Percentiles rank a stretch among this genome's conserved stretches.
Conservation (phyloP, 2,329 filamentous ascomycete genomes). For the Aspergillus ochraceus region DNA sequence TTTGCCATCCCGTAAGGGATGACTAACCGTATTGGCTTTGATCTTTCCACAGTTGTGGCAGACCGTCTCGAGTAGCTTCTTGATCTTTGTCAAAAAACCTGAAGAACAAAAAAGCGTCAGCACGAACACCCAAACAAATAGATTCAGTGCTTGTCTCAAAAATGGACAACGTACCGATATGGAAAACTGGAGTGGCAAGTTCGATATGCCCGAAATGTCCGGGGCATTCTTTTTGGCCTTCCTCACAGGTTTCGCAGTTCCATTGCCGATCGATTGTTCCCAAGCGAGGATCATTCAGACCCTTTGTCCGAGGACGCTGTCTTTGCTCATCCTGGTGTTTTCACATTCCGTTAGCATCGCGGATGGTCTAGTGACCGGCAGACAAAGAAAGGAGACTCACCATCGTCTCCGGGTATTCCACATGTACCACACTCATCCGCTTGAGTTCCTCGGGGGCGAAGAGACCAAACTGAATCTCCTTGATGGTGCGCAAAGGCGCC, state of each 20-base stretch:
- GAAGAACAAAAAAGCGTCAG: slow-evolving; percentile 37
- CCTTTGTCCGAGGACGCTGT: slow-evolving; percentile 83
- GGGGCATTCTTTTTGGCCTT: slow-evolving; percentile 93
- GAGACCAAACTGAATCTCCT: slow-evolving; percentile 98
- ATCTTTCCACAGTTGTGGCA: slow-evolving; percentile 99
- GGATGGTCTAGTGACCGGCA: background rate
- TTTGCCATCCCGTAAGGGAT: slow-evolving; percentile 60
- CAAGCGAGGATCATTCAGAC: slow-evolving; percentile 92
- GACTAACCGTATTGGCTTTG: slow-evolving; percentile 96
- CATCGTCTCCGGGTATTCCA: slow-evolving; percentile 99
- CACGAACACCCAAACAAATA: slow-evolving; percentile 2
- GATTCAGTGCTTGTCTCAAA: background rate
- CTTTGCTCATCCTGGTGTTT: slow-evolving; percentile 73
- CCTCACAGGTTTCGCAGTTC: slow-evolving; percentile 93
- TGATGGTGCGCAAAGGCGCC: slow-evolving; percentile 93
- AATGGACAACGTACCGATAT: slow-evolving; percentile 60
- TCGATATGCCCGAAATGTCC: slow-evolving; percentile 99
- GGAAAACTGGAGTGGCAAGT: slow-evolving; percentile 92
- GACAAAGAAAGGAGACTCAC: slow-evolving; percentile 38
- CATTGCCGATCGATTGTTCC: slow-evolving; percentile 95
- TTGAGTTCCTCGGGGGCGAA: slow-evolving; percentile 99
- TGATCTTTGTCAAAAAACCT: slow-evolving; percentile 98
- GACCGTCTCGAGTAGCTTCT: slow-evolving; percentile 97
- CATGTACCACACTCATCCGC: slow-evolving; percentile 94
- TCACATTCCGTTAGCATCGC: slow-evolving; percentile 14